Evolutionary conservation across 1,284 basidiomycete species (phyloP), one percentile per base, ranked within the genome.

Genomic region (Volvariella surrecta): DNA sequence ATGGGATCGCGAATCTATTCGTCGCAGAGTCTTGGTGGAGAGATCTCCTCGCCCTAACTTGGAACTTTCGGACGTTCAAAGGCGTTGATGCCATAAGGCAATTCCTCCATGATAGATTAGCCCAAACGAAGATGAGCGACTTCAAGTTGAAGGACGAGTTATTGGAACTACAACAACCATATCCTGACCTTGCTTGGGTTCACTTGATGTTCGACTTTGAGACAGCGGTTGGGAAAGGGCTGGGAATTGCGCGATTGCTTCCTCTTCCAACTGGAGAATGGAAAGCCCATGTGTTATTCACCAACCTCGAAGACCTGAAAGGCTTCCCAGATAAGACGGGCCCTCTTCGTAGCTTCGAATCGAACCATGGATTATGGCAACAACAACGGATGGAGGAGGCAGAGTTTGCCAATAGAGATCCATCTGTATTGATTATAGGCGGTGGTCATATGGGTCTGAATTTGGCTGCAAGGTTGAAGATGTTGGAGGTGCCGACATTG

Each of bases 361-460:
- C 57, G 1, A 61, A 66, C 38, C 64, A 63, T 35, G 63, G 62
- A 2, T 58, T 58, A 21, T 72, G 67, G 66, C 53, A 50, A 19
- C 52, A 52, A 18, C 52, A 58, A 17, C 52, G 66, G 20, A 51
- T 54, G 37, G 45, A 57, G 7, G 68, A 72, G 50, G 41, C 50
- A 8, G 61, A 61, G 30, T 76, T 73, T 50, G 57, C 55, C 32
- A 58, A 61, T 40, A 49, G 47, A 16, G 56, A 68, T 20, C 71
- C 71, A 0, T 54, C 64, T 1, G 79, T 78, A 8, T 55, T 82
- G 35, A 69, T 83, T 45, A 60, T 85, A 22, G 83, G 83, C 4
- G 82, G 69, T 8, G 83, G 83, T 0, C 84, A 87, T 54, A 75
- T 74, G 44, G 83, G 82, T 2, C 60, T 88, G 20, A 73, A 70